phyloP scores from a whole-genome alignment of 2,329 filamentous ascomycete genomes.

The Pseudocercospora crystallina region DNA sequence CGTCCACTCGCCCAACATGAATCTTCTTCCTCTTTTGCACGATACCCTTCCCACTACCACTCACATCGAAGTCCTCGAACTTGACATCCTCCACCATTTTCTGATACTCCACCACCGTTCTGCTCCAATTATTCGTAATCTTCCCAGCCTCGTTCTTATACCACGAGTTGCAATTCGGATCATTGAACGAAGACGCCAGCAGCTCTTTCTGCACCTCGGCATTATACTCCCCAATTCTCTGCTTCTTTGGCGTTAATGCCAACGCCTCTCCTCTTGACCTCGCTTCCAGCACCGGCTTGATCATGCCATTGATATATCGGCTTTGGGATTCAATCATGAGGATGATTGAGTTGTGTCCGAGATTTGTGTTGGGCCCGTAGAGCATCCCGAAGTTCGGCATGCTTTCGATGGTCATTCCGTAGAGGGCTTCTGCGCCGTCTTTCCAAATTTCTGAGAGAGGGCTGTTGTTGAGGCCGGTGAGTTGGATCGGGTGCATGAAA shows the following conservation, averaged over 20 bases:
- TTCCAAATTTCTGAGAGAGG: slow-evolving; percentile 54
- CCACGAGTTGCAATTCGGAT: slow-evolving; percentile 56
- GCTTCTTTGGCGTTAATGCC: slow-evolving; percentile 46
- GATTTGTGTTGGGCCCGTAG: slow-evolving; percentile 59
- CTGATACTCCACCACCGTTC: slow-evolving; percentile 58
- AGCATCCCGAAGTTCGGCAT: slow-evolving; percentile 59
- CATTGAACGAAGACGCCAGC: slow-evolving; percentile 50
- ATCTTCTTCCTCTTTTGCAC: slow-evolving; percentile 37
- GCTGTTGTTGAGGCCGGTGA: slow-evolving; percentile 48
- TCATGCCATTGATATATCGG: slow-evolving; percentile 54
- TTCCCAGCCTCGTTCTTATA: slow-evolving; percentile 56
- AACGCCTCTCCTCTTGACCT: slow-evolving; percentile 42
- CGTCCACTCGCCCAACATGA: slow-evolving; percentile 44
- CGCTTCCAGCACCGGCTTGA: slow-evolving; percentile 51
- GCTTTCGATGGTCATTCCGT: slow-evolving; percentile 51
- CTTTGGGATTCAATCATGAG: slow-evolving; percentile 63
- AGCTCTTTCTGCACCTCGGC: slow-evolving; percentile 47
- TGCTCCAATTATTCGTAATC: slow-evolving; percentile 59
- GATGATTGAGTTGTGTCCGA: slow-evolving; percentile 55
- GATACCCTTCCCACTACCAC: slow-evolving; percentile 35
- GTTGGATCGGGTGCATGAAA: slow-evolving; percentile 59
- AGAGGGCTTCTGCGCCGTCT: slow-evolving; percentile 52
- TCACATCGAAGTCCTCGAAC: slow-evolving; percentile 46
- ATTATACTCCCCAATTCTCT: slow-evolving; percentile 47
- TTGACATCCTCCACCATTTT: slow-evolving; percentile 43